phyloP scores from a whole-genome alignment of 495 filamentous ascomycete species.

The Tuber calosporum region DNA sequence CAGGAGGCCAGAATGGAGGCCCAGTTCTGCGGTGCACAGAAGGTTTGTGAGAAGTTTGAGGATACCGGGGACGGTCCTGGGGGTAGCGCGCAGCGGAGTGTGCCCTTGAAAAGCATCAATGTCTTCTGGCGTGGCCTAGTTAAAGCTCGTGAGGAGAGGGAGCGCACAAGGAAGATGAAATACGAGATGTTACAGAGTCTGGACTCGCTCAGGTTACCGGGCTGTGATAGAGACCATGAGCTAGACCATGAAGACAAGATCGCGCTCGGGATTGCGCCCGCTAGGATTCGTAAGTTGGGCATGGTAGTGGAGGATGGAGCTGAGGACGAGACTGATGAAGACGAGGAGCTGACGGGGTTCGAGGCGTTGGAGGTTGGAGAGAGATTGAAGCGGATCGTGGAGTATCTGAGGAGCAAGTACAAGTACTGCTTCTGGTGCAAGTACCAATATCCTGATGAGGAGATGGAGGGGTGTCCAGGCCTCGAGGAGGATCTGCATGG shows the following conservation, averaged over 20 bases:
- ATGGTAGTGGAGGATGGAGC: slow-evolving; percentile 45
- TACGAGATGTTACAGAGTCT: slow-evolving; percentile 63
- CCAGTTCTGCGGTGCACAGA: slow-evolving; percentile 66
- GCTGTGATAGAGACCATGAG: slow-evolving; percentile 48
- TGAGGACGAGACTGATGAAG: slow-evolving; percentile 65
- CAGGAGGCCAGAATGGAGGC: slow-evolving; percentile 63
- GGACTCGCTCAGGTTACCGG: slow-evolving; percentile 48
- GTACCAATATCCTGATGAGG: slow-evolving; percentile 60
- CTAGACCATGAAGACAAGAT: slow-evolving; percentile 53
- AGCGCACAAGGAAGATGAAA: slow-evolving; percentile 60
- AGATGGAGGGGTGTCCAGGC: slow-evolving; percentile 86
- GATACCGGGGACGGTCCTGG: slow-evolving; percentile 18
- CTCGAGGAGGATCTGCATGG: slow-evolving; percentile 88
- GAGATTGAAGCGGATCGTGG: slow-evolving; percentile 56
- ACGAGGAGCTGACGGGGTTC: slow-evolving; percentile 78
- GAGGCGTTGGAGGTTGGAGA: slow-evolving; percentile 59
- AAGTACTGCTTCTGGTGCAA: slow-evolving; percentile 98
- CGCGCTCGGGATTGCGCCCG: slow-evolving; percentile 47
- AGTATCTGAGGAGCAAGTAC: slow-evolving; percentile 60
- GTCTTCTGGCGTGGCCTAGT: slow-evolving; percentile 73
- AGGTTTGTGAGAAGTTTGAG: slow-evolving; percentile 58
- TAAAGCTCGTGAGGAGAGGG: slow-evolving; percentile 59
- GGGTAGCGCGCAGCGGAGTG: slow-evolving; percentile 44
- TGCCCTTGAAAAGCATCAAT: slow-evolving; percentile 56
- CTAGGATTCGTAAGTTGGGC: not conserved